Evolutionary conservation across 108 stramenopile genomes (phyloP).

Genomic region (Cyclotella choctawhatcheeana): DNA sequence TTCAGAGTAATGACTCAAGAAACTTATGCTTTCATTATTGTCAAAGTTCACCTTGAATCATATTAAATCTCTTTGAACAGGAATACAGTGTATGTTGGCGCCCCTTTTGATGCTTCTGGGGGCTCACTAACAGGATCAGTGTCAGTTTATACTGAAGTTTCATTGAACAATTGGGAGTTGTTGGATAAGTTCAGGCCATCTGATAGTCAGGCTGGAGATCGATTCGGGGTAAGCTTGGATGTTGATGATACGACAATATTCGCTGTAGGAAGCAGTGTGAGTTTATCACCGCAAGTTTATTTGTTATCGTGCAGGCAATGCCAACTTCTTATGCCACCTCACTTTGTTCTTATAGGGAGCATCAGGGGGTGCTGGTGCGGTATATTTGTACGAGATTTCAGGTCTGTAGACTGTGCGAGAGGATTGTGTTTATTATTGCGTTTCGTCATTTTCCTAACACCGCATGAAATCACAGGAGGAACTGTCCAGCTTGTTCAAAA

Average conservation of each 20-base stretch:
- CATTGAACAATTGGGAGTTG: constrained; percentile 2
- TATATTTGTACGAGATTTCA: constrained; percentile 4
- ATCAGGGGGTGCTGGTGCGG: constrained; percentile 15
- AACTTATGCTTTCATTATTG: neutral
- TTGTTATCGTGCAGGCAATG: neutral
- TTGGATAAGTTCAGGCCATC: constrained; percentile 1
- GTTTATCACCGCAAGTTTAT: neutral
- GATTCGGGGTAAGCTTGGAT: constrained; percentile 22
- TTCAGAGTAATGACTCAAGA: neutral
- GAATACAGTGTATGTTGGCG: constrained; percentile 20
- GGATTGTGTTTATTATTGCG: neutral
- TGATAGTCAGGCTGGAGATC: constrained; percentile 1
- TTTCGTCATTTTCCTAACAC: neutral
- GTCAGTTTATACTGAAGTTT: constrained; percentile 14
- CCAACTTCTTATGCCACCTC: neutral
- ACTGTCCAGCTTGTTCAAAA: constrained; percentile 9
- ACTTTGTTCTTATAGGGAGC: neutral
- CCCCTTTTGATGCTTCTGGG: constrained; percentile 14
- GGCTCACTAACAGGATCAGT: constrained; percentile 8
- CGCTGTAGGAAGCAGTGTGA: constrained; percentile 6
- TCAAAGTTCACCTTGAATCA: neutral
- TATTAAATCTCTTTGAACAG: neutral
- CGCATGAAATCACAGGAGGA: neutral
- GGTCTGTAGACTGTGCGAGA: neutral
- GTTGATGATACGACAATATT: constrained; percentile 1